Evolutionary conservation across 2,329 filamentous ascomycete genomes (phyloP), one percentile per base, ranked within the genome.

Genomic region (Arthroderma uncinatum): DNA sequence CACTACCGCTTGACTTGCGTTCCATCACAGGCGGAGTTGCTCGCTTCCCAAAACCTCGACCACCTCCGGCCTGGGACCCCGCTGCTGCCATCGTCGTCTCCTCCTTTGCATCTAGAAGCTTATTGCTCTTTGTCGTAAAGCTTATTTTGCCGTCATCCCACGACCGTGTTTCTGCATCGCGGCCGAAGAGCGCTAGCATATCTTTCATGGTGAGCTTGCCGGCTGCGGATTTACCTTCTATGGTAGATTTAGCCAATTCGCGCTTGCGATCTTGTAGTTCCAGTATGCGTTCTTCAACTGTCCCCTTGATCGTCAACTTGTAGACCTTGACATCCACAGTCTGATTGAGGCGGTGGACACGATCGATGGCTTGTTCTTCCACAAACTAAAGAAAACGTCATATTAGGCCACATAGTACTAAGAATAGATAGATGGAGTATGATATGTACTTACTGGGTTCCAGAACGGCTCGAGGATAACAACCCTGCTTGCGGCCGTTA

Each of bases 311-410:
- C 1, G 90, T 95, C 65, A 98, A 82, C 66, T 93, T 94, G 78
- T 95, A 98, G 61, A 98, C 89, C 57, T 92, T 83, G 34, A 98
- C 93, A 67, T 97, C 91, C 40, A 92, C 80, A 1, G 89, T 96
- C 73, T 98, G 93, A 40, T 95, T 97, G 55, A 98, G 85, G n/a
- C 93, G 89, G 70, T 98, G 93, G 25, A 98, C 93, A 56, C 93
- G 89, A 72, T 98, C 93, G 64, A 98, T 98, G 53, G 93, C 93
- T 77, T 98, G 93, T 71, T 98, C 93, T 76, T 98, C 93, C 34
- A 98, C 89, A 67, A 98, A 98, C 81, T 88, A 64, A n/a, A 57
- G 16, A 21, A 50, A 48, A 14, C 10, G 16, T 36, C 10, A 19
- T 19, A 34, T 34, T 36, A 53, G 28, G 1, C 2, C 16, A 34